Conservation (phyloP, 257 asterid genomes). For the Solanum chiquidenum region DNA sequence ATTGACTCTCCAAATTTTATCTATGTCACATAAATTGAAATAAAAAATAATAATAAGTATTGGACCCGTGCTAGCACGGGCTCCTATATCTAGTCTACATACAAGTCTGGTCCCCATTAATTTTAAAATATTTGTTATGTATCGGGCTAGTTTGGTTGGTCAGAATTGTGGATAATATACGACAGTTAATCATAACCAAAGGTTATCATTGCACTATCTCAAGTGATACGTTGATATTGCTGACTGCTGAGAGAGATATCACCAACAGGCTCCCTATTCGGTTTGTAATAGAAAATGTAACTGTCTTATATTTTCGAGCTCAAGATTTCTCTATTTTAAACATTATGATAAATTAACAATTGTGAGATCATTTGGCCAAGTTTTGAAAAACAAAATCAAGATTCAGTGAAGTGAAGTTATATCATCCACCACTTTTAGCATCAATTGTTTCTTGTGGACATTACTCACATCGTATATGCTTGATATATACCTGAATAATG, state of each 20-base stretch:
- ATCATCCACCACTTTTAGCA: not conserved
- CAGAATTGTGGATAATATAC: not conserved
- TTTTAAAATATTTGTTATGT: not conserved
- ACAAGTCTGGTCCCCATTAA: not conserved
- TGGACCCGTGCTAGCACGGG: too few relatives aligned
- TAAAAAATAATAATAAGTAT: too few relatives aligned
- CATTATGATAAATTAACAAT: not conserved
- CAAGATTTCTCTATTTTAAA: not conserved
- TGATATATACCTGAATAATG: not conserved
- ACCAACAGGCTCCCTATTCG: not conserved
- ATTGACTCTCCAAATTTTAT: too few relatives aligned
- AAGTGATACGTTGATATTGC: not conserved
- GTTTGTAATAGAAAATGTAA: not conserved
- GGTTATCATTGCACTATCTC: not conserved
- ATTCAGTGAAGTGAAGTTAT: not conserved
- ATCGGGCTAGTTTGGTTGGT: not conserved
- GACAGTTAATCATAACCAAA: not conserved
- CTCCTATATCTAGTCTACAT: too few relatives aligned
- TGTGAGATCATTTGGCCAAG: not conserved
- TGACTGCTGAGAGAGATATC: not conserved
- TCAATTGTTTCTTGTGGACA: not conserved
- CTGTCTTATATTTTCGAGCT: not conserved
- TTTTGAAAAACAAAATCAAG: not conserved
- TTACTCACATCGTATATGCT: not conserved
- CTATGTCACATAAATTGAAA: too few relatives aligned